These are phyloP conservation scores for Mycena olivaceomarginata DNA, from an alignment of 768 basidiomycete genomes.

Conservation along the genomic window DNA sequence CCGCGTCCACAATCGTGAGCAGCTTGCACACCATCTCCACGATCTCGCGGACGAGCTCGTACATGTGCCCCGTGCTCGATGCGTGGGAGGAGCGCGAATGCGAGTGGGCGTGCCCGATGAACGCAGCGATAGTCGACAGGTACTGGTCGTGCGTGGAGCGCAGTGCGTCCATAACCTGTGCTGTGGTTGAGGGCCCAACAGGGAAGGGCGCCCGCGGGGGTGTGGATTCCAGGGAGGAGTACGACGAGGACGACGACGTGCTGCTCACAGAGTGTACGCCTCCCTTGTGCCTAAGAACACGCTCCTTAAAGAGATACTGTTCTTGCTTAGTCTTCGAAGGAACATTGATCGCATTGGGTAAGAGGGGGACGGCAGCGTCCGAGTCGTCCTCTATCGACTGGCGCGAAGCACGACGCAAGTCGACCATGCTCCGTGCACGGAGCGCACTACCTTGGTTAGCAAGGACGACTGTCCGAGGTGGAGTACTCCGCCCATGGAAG, in stretches of 20 bases:
- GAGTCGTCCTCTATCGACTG: slow-evolving; percentile 58
- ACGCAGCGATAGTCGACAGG: slow-evolving; percentile 95
- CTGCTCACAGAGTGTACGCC: slow-evolving; percentile 78
- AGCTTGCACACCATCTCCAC: slow-evolving; percentile 96
- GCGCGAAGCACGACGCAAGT: slow-evolving; percentile 60
- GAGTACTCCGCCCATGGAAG: slow-evolving; percentile 31
- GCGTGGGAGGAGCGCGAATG: slow-evolving; percentile 94
- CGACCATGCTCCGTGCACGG: slow-evolving; percentile 73
- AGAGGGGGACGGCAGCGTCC: slow-evolving; percentile 58
- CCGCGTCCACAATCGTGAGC: slow-evolving; percentile 93
- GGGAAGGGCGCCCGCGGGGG: slow-evolving; percentile 77
- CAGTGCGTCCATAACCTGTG: slow-evolving; percentile 85
- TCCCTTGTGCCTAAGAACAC: slow-evolving; percentile 62
- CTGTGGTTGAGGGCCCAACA: slow-evolving; percentile 80
- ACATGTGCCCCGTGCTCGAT: slow-evolving; percentile 93
- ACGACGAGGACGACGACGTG: slow-evolving; percentile 84
- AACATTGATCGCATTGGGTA: slow-evolving; percentile 52
- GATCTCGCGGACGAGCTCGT: slow-evolving; percentile 96
- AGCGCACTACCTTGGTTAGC: slow-evolving; percentile 51
- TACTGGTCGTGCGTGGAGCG: slow-evolving; percentile 93
- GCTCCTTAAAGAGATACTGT: slow-evolving; percentile 61
- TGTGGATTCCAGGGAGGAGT: slow-evolving; percentile 77
- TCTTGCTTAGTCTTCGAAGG: slow-evolving; percentile 58
- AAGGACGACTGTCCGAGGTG: slow-evolving; percentile 37
- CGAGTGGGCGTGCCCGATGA: slow-evolving; percentile 97